Evolutionary conservation across 1,284 basidiomycete species (phyloP).

Genomic region (Inonotus hispidus): DNA sequence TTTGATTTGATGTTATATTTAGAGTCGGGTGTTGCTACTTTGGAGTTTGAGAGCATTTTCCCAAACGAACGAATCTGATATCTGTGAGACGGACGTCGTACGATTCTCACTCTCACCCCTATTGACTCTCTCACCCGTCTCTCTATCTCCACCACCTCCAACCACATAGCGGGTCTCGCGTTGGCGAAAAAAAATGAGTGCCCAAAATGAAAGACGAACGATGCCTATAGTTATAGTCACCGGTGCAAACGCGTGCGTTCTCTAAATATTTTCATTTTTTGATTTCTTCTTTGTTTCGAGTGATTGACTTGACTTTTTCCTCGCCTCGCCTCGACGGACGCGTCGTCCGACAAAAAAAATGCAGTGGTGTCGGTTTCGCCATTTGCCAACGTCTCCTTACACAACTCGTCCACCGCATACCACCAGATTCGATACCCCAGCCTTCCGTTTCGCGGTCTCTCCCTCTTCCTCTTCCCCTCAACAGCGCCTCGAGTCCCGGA

Average conservation of each 20-base stretch:
- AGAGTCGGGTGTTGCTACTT: neutral
- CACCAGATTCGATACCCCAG: conserved; percentile 46
- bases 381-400: conserved; percentile 77
- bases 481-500: neutral
- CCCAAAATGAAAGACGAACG: neutral
- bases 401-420: conserved; percentile 52
- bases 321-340: neutral
- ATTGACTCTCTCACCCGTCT: neutral
- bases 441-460: conserved; percentile 21
- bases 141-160: neutral
- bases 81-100: neutral
- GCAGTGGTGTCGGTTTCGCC: conserved; percentile 77
- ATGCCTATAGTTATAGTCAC: conserved; percentile 59
- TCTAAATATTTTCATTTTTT: neutral
- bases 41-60: neutral
- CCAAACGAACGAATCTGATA: too few species aligned
- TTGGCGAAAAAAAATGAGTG: neutral
- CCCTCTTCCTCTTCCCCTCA: neutral
- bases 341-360: too few species aligned
- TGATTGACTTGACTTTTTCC: too few species aligned
- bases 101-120: neutral
- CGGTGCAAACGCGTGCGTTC: conserved; percentile 59
- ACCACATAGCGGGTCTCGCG: neutral
- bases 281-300: neutral
- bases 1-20: neutral